phyloP scores from a whole-genome alignment of 2,329 filamentous ascomycete species.

The Pseudogymnoascus pannorum region DNA sequence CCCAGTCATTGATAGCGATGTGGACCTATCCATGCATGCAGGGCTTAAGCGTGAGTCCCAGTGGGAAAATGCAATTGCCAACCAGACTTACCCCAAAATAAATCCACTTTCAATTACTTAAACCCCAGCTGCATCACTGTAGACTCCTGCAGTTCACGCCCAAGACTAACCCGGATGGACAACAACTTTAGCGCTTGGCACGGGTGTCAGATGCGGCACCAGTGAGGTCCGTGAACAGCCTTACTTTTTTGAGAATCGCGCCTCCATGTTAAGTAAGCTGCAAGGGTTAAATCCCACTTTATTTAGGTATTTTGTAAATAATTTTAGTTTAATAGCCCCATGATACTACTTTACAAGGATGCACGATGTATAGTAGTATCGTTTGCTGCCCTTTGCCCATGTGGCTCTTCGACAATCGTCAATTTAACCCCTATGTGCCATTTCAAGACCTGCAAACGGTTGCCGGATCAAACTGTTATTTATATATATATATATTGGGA shows the following conservation, averaged over 20 bases:
- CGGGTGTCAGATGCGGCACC: background rate
- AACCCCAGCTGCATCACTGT: background rate
- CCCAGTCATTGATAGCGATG: background rate
- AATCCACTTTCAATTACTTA: background rate
- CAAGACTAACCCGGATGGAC: background rate
- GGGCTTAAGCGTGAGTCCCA: background rate
- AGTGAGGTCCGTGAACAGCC: background rate
- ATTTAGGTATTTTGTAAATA: background rate
- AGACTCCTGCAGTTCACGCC: background rate
- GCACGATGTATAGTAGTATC: background rate
- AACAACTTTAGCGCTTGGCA: background rate
- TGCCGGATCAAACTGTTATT: background rate
- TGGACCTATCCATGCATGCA: background rate
- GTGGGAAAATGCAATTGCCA: background rate
- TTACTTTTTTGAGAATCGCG: background rate
- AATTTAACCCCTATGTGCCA: background rate
- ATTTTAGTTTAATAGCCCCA: background rate
- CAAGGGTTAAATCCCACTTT: background rate
- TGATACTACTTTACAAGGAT: background rate
- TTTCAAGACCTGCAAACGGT: background rate
- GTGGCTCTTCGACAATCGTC: background rate
- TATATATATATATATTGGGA: background rate
- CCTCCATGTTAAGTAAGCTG: background rate
- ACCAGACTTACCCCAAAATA: background rate
- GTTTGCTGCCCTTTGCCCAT: background rate